A percentile compares a stretch with the other conserved stretches of the same genome.
Evolutionary conservation across 208 protist genomes (phyloP).

Genomic region (Strigomonas culicis): DNA sequence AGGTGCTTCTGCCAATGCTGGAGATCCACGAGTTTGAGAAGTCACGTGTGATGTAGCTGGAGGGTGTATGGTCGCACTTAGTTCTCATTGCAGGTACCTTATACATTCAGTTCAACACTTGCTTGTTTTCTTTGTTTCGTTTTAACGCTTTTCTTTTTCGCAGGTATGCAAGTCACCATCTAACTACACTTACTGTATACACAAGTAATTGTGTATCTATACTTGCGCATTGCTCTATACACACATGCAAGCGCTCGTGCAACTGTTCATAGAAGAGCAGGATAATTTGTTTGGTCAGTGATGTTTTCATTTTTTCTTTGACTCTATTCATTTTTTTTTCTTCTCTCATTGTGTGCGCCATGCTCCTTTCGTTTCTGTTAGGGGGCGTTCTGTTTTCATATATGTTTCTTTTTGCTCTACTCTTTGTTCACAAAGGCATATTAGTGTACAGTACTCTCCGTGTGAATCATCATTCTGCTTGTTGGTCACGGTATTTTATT

Average conservation of each 20-base stretch:
- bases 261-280: too few relatives aligned
- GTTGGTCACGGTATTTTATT: constrained; percentile 7
- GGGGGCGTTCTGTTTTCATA: too few relatives aligned
- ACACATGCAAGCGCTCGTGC: too few relatives aligned
- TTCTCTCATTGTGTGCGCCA: too few relatives aligned
- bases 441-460: too few relatives aligned
- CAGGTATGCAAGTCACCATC: background rate
- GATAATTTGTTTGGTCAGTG: background rate
- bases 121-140: constrained; percentile 3
- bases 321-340: background rate
- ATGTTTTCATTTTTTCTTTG: constrained; percentile 3
- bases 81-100: too few relatives aligned
- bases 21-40: constrained; percentile 50
- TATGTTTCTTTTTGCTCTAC: too few relatives aligned
- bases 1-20: constrained; percentile 36
- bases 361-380: too few relatives aligned
- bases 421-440: too few relatives aligned
- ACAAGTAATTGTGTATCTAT: background rate
- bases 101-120: background rate
- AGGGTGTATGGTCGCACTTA: background rate
- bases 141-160: background rate
- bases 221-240: background rate
- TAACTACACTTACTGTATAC: background rate
- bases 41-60: constrained; percentile 21
- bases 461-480: background rate